phyloP scores from a whole-genome alignment of 177 flowering plant genomes.

The Vitis hybrid region DNA sequence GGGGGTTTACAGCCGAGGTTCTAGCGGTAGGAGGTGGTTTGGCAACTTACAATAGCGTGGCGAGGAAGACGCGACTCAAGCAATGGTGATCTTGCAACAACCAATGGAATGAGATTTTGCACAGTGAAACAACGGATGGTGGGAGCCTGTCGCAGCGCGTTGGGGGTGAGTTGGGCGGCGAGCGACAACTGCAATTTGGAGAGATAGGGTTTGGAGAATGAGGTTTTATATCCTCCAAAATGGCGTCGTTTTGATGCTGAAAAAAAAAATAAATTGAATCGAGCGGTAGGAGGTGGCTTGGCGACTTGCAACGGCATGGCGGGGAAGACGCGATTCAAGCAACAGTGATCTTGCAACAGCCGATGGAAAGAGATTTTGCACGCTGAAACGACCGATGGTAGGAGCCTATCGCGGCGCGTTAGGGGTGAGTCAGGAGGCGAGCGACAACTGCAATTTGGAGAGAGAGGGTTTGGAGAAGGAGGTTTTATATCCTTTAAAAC shows the following conservation, averaged over 20 bases:
- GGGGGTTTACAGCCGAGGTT: accelerated
- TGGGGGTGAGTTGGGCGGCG: accelerated
- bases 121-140: accelerated
- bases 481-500: too few relatives aligned
- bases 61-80: accelerated
- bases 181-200: accelerated
- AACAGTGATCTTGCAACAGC: accelerated
- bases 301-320: accelerated
- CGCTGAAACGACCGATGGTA: accelerated
- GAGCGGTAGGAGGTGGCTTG: too few relatives aligned
- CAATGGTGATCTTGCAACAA: accelerated
- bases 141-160: accelerated
- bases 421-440: accelerated
- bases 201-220: too few relatives aligned
- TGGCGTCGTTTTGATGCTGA: accelerated
- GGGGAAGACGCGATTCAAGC: accelerated
- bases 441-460: accelerated
- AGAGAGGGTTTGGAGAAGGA: too few relatives aligned
- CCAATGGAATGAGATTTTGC: accelerated
- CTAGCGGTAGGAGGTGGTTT: accelerated
- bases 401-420: accelerated
- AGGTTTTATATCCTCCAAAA: too few relatives aligned
- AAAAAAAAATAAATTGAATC: too few relatives aligned
- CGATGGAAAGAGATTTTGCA: accelerated
- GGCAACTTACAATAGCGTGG: accelerated